A percentile compares a stretch with the other conserved stretches of the same genome.
Conservation (phyloP, 139 green algal species). For the Choricystis sp. region DNA sequence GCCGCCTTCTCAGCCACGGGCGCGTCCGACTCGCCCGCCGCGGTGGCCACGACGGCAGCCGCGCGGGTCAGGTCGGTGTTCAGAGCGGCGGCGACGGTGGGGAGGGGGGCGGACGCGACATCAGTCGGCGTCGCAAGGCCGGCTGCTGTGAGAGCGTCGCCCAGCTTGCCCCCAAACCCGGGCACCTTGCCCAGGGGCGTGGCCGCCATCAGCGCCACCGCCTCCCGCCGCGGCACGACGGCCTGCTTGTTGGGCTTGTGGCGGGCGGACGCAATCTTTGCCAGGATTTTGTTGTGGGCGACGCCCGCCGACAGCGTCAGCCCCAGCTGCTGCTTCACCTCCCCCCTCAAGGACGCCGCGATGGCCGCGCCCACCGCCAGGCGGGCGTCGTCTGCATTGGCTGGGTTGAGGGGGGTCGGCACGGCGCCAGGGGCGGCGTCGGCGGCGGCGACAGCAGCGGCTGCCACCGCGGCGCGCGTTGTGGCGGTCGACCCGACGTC, state of each 20-base stretch:
- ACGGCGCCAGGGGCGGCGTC: too few relatives aligned
- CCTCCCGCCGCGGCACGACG: constrained; percentile 39
- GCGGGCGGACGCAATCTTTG: constrained; percentile 66
- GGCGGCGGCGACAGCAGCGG: not conserved
- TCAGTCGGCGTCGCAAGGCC: not conserved
- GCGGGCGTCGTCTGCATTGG: constrained; percentile 36
- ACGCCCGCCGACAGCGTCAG: constrained; percentile 49
- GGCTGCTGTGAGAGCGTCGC: constrained; percentile 22
- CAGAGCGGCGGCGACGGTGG: not conserved
- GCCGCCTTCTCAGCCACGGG: constrained; percentile 19
- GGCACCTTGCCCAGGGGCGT: constrained; percentile 69
- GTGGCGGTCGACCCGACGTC: not conserved
- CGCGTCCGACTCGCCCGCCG: not conserved
- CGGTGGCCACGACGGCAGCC: not conserved
- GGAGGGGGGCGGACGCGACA: not conserved
- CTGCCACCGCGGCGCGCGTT: not conserved
- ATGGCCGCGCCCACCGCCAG: constrained; percentile 43
- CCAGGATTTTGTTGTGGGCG: constrained; percentile 69
- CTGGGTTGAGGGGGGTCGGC: constrained; percentile 15
- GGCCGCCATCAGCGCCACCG: constrained; percentile 40
- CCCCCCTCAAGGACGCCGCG: constrained; percentile 29
- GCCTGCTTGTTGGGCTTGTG: constrained; percentile 85
- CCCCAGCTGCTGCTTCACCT: constrained; percentile 32
- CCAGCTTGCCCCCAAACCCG: constrained; percentile 79
- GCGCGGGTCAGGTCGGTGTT: not conserved